A percentile compares a stretch with the other conserved stretches of the same genome.
These are phyloP conservation scores for Diaporthe citriasiana DNA, from an alignment of 2,329 filamentous ascomycete genomes.

Conservation along the genomic window DNA sequence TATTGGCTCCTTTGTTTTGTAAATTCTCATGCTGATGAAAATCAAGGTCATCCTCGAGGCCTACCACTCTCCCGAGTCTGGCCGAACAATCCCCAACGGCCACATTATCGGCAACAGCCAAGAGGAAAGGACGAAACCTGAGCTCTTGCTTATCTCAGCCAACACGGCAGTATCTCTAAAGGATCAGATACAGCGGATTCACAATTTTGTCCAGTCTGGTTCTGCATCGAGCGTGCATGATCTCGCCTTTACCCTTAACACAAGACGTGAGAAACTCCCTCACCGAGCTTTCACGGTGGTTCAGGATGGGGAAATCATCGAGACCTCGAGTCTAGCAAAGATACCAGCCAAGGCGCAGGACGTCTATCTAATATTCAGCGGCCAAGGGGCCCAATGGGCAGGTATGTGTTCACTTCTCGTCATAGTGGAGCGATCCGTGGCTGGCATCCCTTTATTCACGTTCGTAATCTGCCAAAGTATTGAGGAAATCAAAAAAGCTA, in stretches of 20 bases:
- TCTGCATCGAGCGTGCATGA: not conserved
- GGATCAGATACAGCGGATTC: not conserved
- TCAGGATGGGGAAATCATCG: not conserved
- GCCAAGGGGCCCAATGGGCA: constrained; percentile 15
- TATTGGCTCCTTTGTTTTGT: too few species aligned
- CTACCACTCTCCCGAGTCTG: not conserved
- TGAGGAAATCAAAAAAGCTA: too few species aligned
- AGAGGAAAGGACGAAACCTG: not conserved
- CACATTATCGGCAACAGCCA: not conserved
- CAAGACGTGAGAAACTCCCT: not conserved
- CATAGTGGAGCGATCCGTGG: not conserved
- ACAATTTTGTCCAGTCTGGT: not conserved
- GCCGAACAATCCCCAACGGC: not conserved
- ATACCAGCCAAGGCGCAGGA: not conserved
- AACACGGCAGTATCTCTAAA: constrained; percentile 1
- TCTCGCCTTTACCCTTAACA: not conserved
- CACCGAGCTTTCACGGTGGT: not conserved
- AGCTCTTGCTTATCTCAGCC: not conserved
- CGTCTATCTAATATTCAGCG: constrained; percentile 3
- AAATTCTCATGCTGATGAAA: too few species aligned
- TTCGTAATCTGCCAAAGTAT: not conserved
- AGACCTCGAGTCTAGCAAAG: not conserved
- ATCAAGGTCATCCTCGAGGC: constrained; percentile 20
- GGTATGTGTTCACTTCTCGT: not conserved
- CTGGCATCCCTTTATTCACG: not conserved